phyloP scores from a whole-genome alignment of 83 land plant genomes.

The Picea abies region DNA sequence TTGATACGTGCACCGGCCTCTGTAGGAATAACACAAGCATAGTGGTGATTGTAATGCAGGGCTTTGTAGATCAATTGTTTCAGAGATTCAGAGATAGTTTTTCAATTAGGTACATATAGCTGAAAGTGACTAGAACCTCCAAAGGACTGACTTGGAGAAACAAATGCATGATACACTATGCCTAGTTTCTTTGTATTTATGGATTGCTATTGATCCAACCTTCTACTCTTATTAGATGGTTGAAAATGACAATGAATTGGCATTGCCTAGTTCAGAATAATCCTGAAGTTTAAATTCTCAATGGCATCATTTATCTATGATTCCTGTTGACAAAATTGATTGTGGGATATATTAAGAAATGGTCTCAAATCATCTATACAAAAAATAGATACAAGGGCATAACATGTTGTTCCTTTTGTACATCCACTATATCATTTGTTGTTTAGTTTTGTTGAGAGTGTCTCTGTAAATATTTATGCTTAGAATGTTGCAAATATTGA shows the following conservation, averaged over 20 bases:
- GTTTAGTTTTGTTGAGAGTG: neutral
- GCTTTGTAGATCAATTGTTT: neutral
- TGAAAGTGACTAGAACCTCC: constrained; percentile 4
- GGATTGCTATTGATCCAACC: constrained; percentile 16
- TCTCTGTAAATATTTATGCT: constrained; percentile 11
- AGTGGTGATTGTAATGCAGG: constrained; percentile 28
- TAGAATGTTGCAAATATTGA: constrained; percentile 11
- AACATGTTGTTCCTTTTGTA: constrained; percentile 14
- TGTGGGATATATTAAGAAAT: neutral
- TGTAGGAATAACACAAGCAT: constrained; percentile 91
- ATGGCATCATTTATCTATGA: neutral
- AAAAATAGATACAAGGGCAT: too few species aligned
- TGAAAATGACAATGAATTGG: neutral
- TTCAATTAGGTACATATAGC: neutral
- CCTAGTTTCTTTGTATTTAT: neutral
- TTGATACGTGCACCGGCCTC: constrained; percentile 73
- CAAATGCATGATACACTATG: neutral
- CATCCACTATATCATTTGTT: neutral
- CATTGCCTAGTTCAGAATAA: neutral
- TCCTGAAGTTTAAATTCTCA: neutral
- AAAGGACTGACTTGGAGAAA: constrained; percentile 8
- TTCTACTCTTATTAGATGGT: constrained; percentile 14
- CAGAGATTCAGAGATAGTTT: neutral
- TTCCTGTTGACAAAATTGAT: constrained; percentile 3
- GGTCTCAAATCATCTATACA: neutral